Conservation (phyloP, 352 stramenopile genomes). For the Achlya hypogyna region DNA sequence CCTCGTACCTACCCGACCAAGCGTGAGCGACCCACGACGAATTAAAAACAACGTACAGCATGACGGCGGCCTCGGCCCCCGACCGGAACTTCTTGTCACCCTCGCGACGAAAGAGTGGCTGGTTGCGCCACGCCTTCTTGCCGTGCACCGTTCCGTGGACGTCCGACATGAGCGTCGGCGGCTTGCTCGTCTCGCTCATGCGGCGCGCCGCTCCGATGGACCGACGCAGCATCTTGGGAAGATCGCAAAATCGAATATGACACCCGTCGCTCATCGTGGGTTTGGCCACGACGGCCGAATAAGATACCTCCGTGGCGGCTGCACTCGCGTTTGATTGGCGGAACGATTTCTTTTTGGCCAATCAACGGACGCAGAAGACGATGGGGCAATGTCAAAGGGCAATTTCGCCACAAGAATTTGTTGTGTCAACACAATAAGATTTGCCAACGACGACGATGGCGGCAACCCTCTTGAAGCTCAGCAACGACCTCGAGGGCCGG, state of each 20-base stretch:
- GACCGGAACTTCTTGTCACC: constrained; percentile 95
- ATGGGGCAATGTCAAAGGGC: not conserved
- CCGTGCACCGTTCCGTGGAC: constrained; percentile 81
- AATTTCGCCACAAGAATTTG: not conserved
- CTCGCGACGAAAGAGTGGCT: constrained; percentile 93
- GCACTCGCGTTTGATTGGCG: not conserved
- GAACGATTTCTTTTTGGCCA: not conserved
- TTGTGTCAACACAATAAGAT: not conserved
- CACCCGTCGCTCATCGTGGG: not conserved
- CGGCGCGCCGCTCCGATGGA: not conserved
- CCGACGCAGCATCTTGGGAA: not conserved
- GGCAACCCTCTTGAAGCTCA: constrained; percentile 23
- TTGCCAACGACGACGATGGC: not conserved
- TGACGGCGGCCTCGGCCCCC: constrained; percentile 91
- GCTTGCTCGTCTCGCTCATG: not conserved
- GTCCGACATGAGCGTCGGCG: constrained; percentile 74
- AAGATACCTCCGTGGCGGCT: constrained; percentile 11
- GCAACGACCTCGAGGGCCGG: constrained; percentile 48
- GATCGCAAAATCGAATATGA: not conserved
- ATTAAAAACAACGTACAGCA: constrained; percentile 49
- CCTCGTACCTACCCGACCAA: constrained; percentile 34
- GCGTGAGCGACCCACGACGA: not conserved
- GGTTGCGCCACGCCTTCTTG: constrained; percentile 93
- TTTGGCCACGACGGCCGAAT: not conserved
- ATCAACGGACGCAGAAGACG: not conserved